phyloP scores from a whole-genome alignment of 2,329 filamentous ascomycete species.

The Alternaria postmessia region DNA sequence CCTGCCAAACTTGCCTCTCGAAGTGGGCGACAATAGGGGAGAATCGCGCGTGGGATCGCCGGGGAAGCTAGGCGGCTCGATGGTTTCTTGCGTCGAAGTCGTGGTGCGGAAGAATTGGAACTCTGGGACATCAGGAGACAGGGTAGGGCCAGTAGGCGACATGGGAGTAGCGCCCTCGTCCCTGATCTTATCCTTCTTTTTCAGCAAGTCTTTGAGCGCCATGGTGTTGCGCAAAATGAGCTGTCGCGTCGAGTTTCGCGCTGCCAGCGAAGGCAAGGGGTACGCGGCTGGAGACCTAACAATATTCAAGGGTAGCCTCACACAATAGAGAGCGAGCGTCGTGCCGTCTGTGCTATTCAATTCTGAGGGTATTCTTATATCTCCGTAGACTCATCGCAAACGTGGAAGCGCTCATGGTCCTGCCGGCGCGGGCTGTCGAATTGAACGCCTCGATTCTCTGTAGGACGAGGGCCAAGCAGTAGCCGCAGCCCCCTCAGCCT shows the following conservation, averaged over 20 bases:
- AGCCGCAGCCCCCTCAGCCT: conserved; percentile 43
- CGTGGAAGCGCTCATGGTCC: conserved; percentile 36
- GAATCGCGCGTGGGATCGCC: conserved; percentile 50
- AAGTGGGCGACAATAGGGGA: conserved; percentile 39
- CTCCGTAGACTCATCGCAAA: conserved; percentile 37
- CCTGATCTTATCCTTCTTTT: conserved; percentile 68
- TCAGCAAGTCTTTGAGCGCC: conserved; percentile 68
- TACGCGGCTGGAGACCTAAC: conserved; percentile 20
- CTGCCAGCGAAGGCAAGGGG: conserved; percentile 23
- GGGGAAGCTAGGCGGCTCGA: conserved; percentile 70
- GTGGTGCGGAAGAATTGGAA: conserved; percentile 88
- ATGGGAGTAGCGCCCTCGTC: conserved; percentile 50
- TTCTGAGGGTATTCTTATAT: conserved; percentile 44
- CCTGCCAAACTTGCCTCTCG: conserved; percentile 37
- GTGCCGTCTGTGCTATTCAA: conserved; percentile 29
- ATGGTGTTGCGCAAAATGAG: conserved; percentile 52
- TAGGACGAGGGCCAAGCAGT: conserved; percentile 30
- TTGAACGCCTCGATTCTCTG: conserved; percentile 32
- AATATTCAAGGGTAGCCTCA: conserved; percentile 13
- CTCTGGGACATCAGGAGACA: conserved; percentile 56
- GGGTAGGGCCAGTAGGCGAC: conserved; percentile 27
- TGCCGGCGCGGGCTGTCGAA: conserved; percentile 33
- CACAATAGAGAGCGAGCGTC: conserved; percentile 9
- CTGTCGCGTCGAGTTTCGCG: conserved; percentile 18
- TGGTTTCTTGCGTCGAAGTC: conserved; percentile 79